Evolutionary conservation across 2,329 filamentous ascomycete species (phyloP), one percentile per base, ranked within the genome.

Genomic region (Monosporascus sp.): DNA sequence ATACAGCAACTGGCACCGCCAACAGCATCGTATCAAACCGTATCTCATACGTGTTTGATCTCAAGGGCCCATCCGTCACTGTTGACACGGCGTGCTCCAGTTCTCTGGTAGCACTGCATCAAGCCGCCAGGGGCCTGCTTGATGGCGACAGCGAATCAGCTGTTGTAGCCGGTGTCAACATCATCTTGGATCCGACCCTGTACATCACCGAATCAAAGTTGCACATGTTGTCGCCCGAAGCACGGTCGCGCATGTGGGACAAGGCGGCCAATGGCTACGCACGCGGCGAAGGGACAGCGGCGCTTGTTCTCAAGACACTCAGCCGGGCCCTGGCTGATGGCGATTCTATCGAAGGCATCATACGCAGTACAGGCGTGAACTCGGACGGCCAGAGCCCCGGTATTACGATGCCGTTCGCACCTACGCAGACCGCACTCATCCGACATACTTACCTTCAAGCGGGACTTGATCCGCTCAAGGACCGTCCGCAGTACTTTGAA

Each of bases 251-350:
- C 7, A 74, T 72, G 65, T 78, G 70, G 66, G 73, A 76, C 55
- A 65, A 60, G 2, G 62, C 61, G 2, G 80, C 76, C 0, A 65
- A 80, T 57, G 80, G 78, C 1, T 81, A 81, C 57, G 77, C 69
- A 4, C 70, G 79, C 0, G 80, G 78, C 8, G 80, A 83, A 45
- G 80, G 78, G 2, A 60, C 77, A 5, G 74, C 71, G 0, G 64
- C 69, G 0, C 58, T 82, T 0, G 61, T 81, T 0, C 55, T 83
- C 9, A 83, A 82, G 58, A 61, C 59, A 2, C 65, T 81, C 4
- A 66, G 58, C 14, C 57, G 68, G 1, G 80, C 80, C 0, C 1
- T 38, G 5, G 44, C 41, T 2, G 46, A 58, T 57, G 51, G 55
- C 25, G 50, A 60, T 24, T 31, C 51, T 27, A 52, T 58, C 22